Evolutionary conservation across 768 basidiomycete species (phyloP).

Genomic region (Boletus rex-veris): DNA sequence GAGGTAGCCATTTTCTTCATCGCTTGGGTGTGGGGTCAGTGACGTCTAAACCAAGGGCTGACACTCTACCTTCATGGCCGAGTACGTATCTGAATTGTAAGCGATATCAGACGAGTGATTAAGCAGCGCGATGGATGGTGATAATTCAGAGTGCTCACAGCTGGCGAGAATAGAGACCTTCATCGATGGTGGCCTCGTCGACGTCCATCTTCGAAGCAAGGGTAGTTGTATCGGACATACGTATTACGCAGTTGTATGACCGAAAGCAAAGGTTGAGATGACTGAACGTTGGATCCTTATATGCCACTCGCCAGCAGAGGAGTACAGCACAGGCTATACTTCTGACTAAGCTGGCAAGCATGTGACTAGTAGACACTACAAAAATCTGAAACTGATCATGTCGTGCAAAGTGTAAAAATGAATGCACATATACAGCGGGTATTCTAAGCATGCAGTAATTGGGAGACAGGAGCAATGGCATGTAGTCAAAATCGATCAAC

Average conservation of each 20-base stretch:
- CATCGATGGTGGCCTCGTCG: slow-evolving; percentile 86
- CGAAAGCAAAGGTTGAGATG: slow-evolving; percentile 2
- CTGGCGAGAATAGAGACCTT: slow-evolving; percentile 91
- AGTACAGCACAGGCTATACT: not conserved
- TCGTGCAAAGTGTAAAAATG: too few species aligned
- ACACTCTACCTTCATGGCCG: slow-evolving; percentile 80
- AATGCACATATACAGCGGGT: not conserved
- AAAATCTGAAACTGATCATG: not conserved
- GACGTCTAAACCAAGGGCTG: not conserved
- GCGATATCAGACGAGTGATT: slow-evolving; percentile 20
- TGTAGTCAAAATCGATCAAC: not conserved
- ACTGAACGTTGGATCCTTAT: too few species aligned
- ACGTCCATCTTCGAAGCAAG: slow-evolving; percentile 67
- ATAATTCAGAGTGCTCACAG: slow-evolving; percentile 52
- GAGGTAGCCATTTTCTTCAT: slow-evolving; percentile 99
- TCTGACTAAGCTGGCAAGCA: slow-evolving; percentile 20
- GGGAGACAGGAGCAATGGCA: not conserved
- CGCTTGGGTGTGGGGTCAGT: slow-evolving; percentile 49
- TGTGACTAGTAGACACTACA: too few species aligned
- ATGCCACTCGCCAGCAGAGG: too few species aligned
- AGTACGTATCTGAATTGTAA: slow-evolving; percentile 72
- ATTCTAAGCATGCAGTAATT: not conserved
- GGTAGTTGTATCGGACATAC: slow-evolving; percentile 39
- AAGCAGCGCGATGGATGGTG: slow-evolving; percentile 8
- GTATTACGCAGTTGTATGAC: not conserved